phyloP scores from a whole-genome alignment of 139 green algal genomes.

The Astrephomene gubernaculifera region DNA sequence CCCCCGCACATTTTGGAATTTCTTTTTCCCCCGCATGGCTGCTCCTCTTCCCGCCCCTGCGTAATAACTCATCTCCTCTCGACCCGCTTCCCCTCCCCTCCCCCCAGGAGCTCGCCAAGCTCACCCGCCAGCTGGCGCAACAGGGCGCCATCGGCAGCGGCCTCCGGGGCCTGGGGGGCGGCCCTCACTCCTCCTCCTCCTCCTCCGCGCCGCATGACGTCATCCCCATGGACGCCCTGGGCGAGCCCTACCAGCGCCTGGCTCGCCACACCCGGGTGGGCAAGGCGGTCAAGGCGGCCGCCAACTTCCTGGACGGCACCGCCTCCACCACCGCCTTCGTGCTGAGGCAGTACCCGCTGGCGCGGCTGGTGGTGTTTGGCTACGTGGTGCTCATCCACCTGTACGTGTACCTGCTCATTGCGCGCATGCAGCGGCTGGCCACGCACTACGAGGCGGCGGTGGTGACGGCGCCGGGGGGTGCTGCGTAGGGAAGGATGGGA shows the following conservation, averaged over 20 bases:
- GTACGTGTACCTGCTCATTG: slow-evolving; percentile 80
- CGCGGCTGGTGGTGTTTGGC: slow-evolving; percentile 70
- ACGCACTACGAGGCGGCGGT: slow-evolving; percentile 16
- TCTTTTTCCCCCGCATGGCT: neutral
- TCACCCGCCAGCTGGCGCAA: slow-evolving; percentile 14
- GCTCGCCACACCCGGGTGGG: slow-evolving; percentile 57
- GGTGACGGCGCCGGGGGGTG: neutral
- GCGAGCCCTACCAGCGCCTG: slow-evolving; percentile 73
- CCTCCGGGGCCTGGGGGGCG: neutral
- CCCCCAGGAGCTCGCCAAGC: slow-evolving; percentile 55
- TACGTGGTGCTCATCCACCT: slow-evolving; percentile 82
- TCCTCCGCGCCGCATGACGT: slow-evolving; percentile 48
- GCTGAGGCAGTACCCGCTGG: slow-evolving; percentile 82
- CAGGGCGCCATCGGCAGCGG: slow-evolving; percentile 20
- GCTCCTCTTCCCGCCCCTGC: neutral
- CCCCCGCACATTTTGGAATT: no score
- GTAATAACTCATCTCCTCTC: no score
- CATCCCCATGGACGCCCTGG: slow-evolving; percentile 84
- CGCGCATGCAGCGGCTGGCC: slow-evolving; percentile 65
- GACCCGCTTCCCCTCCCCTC: neutral
- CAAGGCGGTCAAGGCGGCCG: slow-evolving; percentile 56
- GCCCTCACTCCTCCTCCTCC: neutral
- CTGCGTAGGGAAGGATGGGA: no score
- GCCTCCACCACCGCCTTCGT: slow-evolving; percentile 65
- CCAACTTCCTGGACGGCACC: slow-evolving; percentile 63